Base-by-base conservation (phyloP, 2,329 filamentous ascomycete genomes). In the Verticillium isaacii region DNA sequence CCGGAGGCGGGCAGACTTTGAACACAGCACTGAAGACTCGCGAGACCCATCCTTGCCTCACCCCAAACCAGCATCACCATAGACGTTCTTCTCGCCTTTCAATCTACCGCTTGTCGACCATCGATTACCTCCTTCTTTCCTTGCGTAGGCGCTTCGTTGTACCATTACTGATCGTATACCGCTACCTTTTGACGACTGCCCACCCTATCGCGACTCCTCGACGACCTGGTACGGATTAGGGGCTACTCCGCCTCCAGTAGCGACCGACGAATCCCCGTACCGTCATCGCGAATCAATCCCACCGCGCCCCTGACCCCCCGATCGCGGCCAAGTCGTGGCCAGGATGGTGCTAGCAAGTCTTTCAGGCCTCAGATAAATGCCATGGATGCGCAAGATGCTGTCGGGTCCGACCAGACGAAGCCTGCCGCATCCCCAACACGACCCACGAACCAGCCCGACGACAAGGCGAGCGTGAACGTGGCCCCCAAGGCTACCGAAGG, bases 351-450 rank as follows among this genome's bases (percentile, higher is more conserved):
- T 81, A 79, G 78, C 76, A 78, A 78, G 78, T 74, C 70, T 74
- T 72, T 70, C 71, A 72, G 77, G 74, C 75, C 75, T 72, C 73
- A 82, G 81, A 81, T 86, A 82, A 84, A 85, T 86, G 84, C 81
- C 80, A 87, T 87, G 84, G 84, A 87, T 85, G 84, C 83, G 84
- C 84, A 86, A 79, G 86, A 86, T 86, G 84, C 82, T 82, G 79
- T 80, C 78, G 83, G 84, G 80, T 80, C 82, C 79, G 81, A 82
- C 76, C 82, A 80, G 77, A 81, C 81, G 80, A 85, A 83, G 83
- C 82, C 80, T 74, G 74, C 78, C 75, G 80, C 82, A 81, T 81
- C 81, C 71, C 77, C 80, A 70, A 77, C 78, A 56, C 54, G 54
- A 56, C 14, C 58, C n/a, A 34, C 45, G 45, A 5, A 32, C 34